These are phyloP conservation scores for Rhododendron molle DNA, from an alignment of 148 eudicot species.

Conservation along the genomic window DNA sequence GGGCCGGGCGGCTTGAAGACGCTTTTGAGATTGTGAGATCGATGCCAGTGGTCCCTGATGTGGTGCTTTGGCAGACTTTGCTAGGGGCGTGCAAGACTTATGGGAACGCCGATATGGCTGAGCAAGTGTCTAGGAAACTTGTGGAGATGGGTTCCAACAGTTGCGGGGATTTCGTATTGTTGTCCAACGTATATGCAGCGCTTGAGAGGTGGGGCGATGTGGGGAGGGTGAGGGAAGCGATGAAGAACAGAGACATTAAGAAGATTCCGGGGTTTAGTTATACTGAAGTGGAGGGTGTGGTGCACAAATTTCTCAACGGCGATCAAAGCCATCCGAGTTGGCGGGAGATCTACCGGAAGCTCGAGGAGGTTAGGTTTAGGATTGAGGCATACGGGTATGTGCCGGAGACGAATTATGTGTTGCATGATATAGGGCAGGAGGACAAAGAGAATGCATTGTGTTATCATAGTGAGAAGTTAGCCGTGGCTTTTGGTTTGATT, in stretches of 20 bases:
- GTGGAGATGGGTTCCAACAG: slow-evolving; percentile 73
- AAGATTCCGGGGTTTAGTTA: slow-evolving; percentile 88
- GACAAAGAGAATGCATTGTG: slow-evolving; percentile 72
- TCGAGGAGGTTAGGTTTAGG: slow-evolving; percentile 62
- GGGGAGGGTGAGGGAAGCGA: slow-evolving; percentile 60
- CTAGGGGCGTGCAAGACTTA: slow-evolving; percentile 77
- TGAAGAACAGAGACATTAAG: slow-evolving; percentile 58
- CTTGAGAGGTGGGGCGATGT: slow-evolving; percentile 78
- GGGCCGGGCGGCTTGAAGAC: slow-evolving; percentile 69
- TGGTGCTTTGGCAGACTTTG: slow-evolving; percentile 77
- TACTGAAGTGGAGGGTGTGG: slow-evolving; percentile 54
- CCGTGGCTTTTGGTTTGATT: slow-evolving; percentile 80
- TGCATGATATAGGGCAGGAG: slow-evolving; percentile 88
- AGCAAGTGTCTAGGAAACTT: slow-evolving; percentile 64
- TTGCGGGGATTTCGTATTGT: slow-evolving; percentile 68
- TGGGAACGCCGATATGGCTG: slow-evolving; percentile 69
- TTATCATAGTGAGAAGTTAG: slow-evolving; percentile 83
- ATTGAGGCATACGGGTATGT: slow-evolving; percentile 62
- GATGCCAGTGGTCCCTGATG: slow-evolving; percentile 65
- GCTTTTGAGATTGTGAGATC: slow-evolving; percentile 55
- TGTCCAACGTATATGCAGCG: slow-evolving; percentile 70
- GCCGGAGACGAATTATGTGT: slow-evolving; percentile 63
- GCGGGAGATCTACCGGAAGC: slow-evolving; percentile 57
- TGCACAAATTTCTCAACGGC: slow-evolving; percentile 62
- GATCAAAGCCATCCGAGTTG: slow-evolving; percentile 54